These are phyloP conservation scores for Pistacia atlantica DNA, from an alignment of 345 rosid species.

Conservation along the genomic window DNA sequence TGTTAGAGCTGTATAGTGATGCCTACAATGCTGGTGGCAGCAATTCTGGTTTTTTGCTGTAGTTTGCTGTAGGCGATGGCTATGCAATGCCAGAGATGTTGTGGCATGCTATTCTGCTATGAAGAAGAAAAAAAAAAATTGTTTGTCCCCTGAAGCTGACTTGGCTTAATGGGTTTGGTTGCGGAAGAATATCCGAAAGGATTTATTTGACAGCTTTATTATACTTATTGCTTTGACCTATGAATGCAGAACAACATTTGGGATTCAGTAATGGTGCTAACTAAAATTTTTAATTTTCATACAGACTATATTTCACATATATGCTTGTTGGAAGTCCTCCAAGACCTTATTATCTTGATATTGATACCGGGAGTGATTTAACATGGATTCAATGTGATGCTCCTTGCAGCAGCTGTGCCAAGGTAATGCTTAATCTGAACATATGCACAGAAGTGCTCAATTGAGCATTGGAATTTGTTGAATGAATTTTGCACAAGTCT, in stretches of 20 bases:
- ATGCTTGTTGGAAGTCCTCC: constrained; percentile 71
- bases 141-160: constrained; percentile 10
- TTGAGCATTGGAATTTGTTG: background rate
- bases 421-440: constrained; percentile 44
- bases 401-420: constrained; percentile 89
- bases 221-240: background rate
- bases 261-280: constrained; percentile 11
- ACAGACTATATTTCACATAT: constrained; percentile 76
- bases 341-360: constrained; percentile 70
- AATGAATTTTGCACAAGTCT: background rate
- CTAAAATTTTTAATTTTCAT: constrained; percentile 2
- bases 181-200: background rate
- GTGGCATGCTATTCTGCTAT: background rate
- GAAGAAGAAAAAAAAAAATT: constrained; percentile 1
- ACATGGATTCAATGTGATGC: constrained; percentile 98
- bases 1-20: background rate
- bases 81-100: background rate
- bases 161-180: background rate
- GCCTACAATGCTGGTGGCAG: background rate
- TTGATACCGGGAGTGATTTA: constrained; percentile 95
- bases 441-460: constrained; percentile 3
- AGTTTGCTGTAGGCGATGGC: background rate
- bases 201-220: constrained; percentile 2
- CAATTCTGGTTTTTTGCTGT: background rate
- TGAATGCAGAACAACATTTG: background rate